Percentiles rank a stretch among this genome's conserved stretches.
phyloP scores from a whole-genome alignment of 2,329 filamentous ascomycete genomes.

The Sclerotiophoma versabilis region DNA sequence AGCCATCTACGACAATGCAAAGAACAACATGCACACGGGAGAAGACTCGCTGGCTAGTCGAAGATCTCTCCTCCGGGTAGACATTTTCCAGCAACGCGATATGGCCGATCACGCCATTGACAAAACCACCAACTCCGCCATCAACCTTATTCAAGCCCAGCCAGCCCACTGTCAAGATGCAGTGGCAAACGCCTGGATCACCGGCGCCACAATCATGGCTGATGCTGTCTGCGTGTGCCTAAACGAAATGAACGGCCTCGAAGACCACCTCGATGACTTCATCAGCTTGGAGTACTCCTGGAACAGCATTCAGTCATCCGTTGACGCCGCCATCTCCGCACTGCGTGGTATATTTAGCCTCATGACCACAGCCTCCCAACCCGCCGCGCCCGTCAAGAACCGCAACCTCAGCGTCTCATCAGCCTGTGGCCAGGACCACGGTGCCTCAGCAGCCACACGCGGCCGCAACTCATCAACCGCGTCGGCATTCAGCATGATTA shows the following conservation, averaged over 20 bases:
- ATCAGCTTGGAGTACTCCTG: conserved; percentile 56
- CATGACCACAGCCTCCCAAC: conserved; percentile 41
- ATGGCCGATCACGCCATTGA: conserved; percentile 57
- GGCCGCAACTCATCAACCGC: conserved; percentile 36
- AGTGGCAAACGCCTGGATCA: conserved; percentile 55
- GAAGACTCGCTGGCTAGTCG: conserved; percentile 37
- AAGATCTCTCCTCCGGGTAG: conserved; percentile 52
- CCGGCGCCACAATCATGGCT: conserved; percentile 54
- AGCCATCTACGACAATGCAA: conserved; percentile 54
- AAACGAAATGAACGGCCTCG: conserved; percentile 50
- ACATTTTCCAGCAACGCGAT: conserved; percentile 54
- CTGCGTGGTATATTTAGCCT: conserved; percentile 56
- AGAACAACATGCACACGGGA: conserved; percentile 44
- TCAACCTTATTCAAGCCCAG: conserved; percentile 54
- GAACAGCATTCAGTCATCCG: conserved; percentile 52
- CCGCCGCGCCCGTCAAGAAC: conserved; percentile 11
- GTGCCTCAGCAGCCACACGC: conserved; percentile 20
- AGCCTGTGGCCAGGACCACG: conserved; percentile 20
- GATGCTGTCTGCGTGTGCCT: conserved; percentile 54
- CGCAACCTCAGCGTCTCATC: conserved; percentile 41
- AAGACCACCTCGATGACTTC: conserved; percentile 53
- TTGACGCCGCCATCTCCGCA: conserved; percentile 51
- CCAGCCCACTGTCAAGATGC: conserved; percentile 50
- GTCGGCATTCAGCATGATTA: conserved; percentile 39
- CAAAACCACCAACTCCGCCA: conserved; percentile 54